Conservation (phyloP, 1,284 basidiomycete species). For the Neolentinus lepideus region DNA sequence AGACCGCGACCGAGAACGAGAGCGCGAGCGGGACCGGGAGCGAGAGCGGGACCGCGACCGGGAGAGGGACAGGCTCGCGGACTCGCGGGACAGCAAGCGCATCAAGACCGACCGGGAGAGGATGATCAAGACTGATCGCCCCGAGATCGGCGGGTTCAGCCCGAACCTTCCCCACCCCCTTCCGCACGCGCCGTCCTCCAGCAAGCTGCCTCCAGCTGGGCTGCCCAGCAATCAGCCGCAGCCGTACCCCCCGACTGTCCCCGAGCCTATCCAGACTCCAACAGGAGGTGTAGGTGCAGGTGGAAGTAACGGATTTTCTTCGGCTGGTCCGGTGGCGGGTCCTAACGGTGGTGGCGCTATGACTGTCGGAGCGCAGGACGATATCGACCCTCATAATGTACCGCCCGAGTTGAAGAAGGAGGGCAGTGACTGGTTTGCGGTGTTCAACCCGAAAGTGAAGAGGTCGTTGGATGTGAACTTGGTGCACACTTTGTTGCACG, state of each 20-base stretch:
- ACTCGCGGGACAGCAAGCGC: constrained; percentile 35
- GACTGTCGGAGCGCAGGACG: constrained; percentile 18
- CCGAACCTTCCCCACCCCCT: constrained; percentile 9
- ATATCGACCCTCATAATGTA: constrained; percentile 38
- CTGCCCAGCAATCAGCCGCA: constrained; percentile 14
- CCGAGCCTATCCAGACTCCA: no score
- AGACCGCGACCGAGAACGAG: background rate
- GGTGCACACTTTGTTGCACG: constrained; percentile 88
- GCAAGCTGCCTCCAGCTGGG: constrained; percentile 18
- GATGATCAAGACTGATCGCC: constrained; percentile 25
- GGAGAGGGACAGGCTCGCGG: constrained; percentile 20
- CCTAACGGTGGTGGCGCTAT: background rate
- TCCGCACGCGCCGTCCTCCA: constrained; percentile 2
- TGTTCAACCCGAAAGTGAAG: constrained; percentile 87
- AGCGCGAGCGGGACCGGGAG: background rate
- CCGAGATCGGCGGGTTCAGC: constrained; percentile 13
- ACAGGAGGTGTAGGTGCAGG: no score
- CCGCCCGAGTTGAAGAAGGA: constrained; percentile 65
- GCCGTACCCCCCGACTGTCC: background rate
- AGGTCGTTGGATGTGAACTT: constrained; percentile 81
- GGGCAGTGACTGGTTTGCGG: constrained; percentile 91
- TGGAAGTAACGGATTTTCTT: background rate
- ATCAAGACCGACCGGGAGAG: constrained; percentile 27
- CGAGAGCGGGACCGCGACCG: constrained; percentile 1
- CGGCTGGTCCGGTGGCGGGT: constrained; percentile 10